Percentiles rank a stretch among this genome's conserved stretches.
These are phyloP conservation scores for Torulaspora maleeae DNA, from an alignment of 805 yeast genomes.

Conservation along the genomic window DNA sequence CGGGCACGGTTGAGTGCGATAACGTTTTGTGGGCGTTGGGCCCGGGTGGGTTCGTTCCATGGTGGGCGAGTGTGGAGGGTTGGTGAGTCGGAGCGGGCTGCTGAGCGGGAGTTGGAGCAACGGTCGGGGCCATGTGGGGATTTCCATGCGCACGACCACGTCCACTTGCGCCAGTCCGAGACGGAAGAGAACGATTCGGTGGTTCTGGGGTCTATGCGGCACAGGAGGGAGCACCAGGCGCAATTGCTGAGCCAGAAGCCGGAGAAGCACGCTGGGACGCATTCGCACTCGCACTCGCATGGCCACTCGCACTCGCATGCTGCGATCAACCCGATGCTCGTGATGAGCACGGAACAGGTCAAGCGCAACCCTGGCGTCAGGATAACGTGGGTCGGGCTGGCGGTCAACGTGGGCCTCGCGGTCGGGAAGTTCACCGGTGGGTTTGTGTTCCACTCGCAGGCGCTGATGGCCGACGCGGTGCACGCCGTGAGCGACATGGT, in stretches of 20 bases:
- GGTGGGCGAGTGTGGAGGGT: slow-evolving; percentile 1
- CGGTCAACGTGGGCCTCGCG: slow-evolving; percentile 83
- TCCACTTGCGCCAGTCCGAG: slow-evolving; percentile 42
- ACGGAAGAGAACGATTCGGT: slow-evolving; percentile 40
- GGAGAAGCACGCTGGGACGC: neutral
- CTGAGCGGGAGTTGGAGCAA: slow-evolving; percentile 15
- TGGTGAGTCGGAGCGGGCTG: slow-evolving; percentile 14
- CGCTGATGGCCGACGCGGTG: slow-evolving; percentile 88
- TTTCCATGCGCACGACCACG: slow-evolving; percentile 35
- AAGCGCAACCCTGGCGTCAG: slow-evolving; percentile 77
- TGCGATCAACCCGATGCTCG: slow-evolving; percentile 33
- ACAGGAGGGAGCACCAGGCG: slow-evolving; percentile 13
- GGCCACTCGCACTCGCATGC: slow-evolving; percentile 37
- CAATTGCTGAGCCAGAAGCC: slow-evolving; percentile 3
- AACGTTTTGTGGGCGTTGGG: neutral
- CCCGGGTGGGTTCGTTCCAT: neutral
- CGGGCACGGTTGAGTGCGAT: neutral
- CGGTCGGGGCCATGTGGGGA: slow-evolving; percentile 10
- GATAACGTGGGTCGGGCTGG: slow-evolving; percentile 87
- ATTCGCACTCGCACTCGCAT: slow-evolving; percentile 18
- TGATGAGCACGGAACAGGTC: slow-evolving; percentile 42
- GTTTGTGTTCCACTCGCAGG: slow-evolving; percentile 86
- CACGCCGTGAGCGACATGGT: slow-evolving; percentile 89
- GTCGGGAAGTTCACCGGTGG: slow-evolving; percentile 86
- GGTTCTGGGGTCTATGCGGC: slow-evolving; percentile 35